Evolutionary conservation across 1,284 basidiomycete species (phyloP), one percentile per base, ranked within the genome.

Genomic region (Puccinia coronata): DNA sequence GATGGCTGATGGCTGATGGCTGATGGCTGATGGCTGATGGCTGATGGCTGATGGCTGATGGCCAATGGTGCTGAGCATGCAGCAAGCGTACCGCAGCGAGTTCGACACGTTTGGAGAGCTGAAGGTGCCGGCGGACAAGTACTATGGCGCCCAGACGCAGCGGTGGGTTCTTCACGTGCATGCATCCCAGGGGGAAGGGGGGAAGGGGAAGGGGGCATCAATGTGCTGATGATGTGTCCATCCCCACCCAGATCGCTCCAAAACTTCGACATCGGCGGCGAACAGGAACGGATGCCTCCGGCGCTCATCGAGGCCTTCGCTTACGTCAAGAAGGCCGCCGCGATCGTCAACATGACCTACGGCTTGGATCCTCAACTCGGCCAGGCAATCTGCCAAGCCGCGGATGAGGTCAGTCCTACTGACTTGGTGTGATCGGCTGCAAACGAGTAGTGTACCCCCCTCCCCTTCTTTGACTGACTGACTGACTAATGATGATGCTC

Each of bases 91-190:
- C 43, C 73, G 77, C 6, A 82, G 51, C 41, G 93, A 95, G 86
- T 90, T 88, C 82, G 94, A 96, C 87, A 96, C 95, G 5, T 96
- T 96, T 86, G 94, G 94, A 71, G 93, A 95, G 80, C 90, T 99
- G 79, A 90, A 94, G 85, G 97, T 99, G 69, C 96, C 97, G 55
- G 91, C 92, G 31, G 93, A 98, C 85, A 91, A 92, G 80, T 98
- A 98, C 88, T 99, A 96, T 95, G 97, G 97, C 82, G 96, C 96
- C 25, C 97, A 99, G 88, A 99, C 97, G 47, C 97, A 99, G 87
- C 90, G 97, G 92, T 92, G 83, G 31, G 88, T 84, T 36, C 55
- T 63, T 70, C 41, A 43, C 25, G 14, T 20, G 11, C 2, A 0
- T 6, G 11, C 5, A 6, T 28, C 16, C 14, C 28, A 4, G 31